phyloP scores from a whole-genome alignment of 352 stramenopile genomes.

The Blastocystis sp. region DNA sequence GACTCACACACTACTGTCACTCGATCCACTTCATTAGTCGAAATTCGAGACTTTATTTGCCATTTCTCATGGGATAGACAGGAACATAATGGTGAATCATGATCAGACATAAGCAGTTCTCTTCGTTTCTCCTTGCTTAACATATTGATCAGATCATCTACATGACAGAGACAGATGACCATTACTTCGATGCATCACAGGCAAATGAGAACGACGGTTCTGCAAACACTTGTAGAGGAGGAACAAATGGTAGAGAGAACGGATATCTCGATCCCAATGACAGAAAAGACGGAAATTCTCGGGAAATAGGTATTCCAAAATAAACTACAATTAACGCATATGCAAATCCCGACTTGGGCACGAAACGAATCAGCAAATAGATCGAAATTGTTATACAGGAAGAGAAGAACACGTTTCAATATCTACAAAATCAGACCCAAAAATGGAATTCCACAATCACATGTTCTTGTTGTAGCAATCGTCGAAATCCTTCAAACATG shows the following conservation, averaged over 20 bases:
- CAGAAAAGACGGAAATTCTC: slow-evolving; percentile 54
- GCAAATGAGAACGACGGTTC: neutral
- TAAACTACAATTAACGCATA: slow-evolving; percentile 4
- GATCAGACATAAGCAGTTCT: neutral
- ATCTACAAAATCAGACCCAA: neutral
- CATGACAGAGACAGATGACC: neutral
- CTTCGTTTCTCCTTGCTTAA: neutral
- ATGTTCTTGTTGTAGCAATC: slow-evolving; percentile 43
- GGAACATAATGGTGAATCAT: neutral
- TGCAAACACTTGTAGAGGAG: slow-evolving; percentile 15
- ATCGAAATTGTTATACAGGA: slow-evolving; percentile 35
- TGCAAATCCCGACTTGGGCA: neutral
- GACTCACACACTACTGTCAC: neutral
- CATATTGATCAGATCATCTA: neutral
- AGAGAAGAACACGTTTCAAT: slow-evolving; percentile 21
- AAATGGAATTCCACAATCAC: neutral
- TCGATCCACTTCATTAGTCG: neutral
- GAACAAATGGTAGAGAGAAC: slow-evolving; percentile 33
- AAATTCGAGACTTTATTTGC: slow-evolving; percentile 1
- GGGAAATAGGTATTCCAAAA: neutral
- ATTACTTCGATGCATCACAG: neutral
- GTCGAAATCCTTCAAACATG: slow-evolving; percentile 11
- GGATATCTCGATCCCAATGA: slow-evolving; percentile 45
- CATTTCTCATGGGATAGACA: slow-evolving; percentile 20
- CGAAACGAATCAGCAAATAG: neutral